phyloP scores from a whole-genome alignment of 345 rosid genomes.

The Melaleuca quinquenervia region DNA sequence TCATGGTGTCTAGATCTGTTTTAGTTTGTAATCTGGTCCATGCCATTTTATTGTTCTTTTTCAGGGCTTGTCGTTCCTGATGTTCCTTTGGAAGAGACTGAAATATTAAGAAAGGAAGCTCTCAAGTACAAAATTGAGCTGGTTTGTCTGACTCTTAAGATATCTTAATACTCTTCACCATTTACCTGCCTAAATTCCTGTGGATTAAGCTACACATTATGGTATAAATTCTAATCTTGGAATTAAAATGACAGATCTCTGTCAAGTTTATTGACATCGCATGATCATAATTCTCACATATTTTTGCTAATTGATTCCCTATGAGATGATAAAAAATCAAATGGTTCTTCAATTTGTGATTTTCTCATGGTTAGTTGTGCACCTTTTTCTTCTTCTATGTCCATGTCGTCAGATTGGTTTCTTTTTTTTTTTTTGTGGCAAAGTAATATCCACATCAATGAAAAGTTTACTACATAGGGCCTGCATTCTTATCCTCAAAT shows the following conservation, averaged over 20 bases:
- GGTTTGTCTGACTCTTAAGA: slow-evolving; percentile 19
- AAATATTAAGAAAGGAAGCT: slow-evolving; percentile 64
- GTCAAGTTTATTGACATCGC: neutral
- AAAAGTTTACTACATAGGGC: neutral
- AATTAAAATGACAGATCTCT: neutral
- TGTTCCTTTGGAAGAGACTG: slow-evolving; percentile 94
- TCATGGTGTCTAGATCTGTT: neutral
- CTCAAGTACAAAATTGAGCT: slow-evolving; percentile 61
- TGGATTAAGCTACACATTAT: neutral
- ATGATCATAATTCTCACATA: neutral
- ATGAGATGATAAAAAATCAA: neutral
- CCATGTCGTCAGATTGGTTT: neutral
- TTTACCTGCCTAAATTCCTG: neutral
- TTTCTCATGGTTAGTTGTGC: neutral
- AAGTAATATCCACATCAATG: neutral
- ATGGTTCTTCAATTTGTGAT: neutral
- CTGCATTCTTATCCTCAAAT: neutral
- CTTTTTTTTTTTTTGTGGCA: neutral
- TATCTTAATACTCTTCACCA: neutral
- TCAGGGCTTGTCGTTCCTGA: slow-evolving; percentile 97
- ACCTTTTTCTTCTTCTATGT: neutral
- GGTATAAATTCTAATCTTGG: neutral
- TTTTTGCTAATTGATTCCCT: neutral
- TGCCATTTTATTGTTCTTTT: neutral
- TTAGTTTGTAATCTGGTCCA: neutral